These are phyloP conservation scores for Primulina eburnea DNA, from an alignment of 257 asterid species.

Conservation along the genomic window DNA sequence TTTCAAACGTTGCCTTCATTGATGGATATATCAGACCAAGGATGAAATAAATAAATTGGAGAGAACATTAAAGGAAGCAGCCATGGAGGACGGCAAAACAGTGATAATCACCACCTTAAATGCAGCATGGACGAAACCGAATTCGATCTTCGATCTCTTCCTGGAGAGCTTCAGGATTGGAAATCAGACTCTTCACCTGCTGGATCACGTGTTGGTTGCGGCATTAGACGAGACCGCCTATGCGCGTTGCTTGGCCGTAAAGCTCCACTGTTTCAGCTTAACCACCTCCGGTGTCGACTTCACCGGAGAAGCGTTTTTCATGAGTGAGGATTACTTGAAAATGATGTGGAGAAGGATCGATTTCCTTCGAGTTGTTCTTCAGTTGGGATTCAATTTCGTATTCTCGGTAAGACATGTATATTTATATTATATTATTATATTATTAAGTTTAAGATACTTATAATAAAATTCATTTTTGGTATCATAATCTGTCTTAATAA, in stretches of 20 bases:
- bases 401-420: slow-evolving; percentile 42
- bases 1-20: too few species aligned
- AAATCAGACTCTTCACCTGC: slow-evolving; percentile 39
- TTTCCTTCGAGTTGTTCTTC: slow-evolving; percentile 43
- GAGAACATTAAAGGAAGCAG: slow-evolving; percentile 36
- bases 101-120: slow-evolving; percentile 64
- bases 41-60: slow-evolving; percentile 29
- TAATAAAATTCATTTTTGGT: too few species aligned
- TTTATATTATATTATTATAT: too few species aligned
- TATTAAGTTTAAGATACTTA: too few species aligned
- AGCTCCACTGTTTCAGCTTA: slow-evolving; percentile 44
- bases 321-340: slow-evolving; percentile 49
- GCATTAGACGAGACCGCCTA: slow-evolving; percentile 55
- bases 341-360: slow-evolving; percentile 67
- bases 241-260: slow-evolving; percentile 37
- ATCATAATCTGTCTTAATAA: too few species aligned
- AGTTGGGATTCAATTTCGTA: slow-evolving; percentile 49
- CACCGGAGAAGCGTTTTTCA: slow-evolving; percentile 49
- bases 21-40: slow-evolving; percentile 18
- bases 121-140: slow-evolving; percentile 57
- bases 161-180: slow-evolving; percentile 61
- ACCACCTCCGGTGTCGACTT: slow-evolving; percentile 48
- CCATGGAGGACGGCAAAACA: slow-evolving; percentile 43
- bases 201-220: slow-evolving; percentile 48
- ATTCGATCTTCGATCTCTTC: slow-evolving; percentile 56